A percentile compares a stretch with the other conserved stretches of the same genome.
phyloP scores from a whole-genome alignment of 345 rosid genomes.

The Dipteronia sinensis region DNA sequence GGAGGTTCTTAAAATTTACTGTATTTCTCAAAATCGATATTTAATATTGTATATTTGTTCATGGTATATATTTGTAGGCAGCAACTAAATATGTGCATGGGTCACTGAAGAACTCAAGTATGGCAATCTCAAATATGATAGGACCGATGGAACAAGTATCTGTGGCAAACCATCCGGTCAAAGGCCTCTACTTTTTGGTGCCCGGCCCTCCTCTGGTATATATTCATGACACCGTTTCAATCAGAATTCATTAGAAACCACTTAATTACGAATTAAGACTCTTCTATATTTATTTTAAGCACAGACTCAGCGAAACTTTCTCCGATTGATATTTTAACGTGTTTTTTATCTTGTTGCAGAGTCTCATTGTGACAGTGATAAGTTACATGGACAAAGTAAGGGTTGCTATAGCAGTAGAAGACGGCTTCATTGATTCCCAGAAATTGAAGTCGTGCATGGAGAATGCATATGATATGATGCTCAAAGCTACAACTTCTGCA shows the following conservation, averaged over 20 bases:
- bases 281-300: too few relatives aligned
- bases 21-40: too few relatives aligned
- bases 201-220: conserved; percentile 34
- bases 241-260: too few relatives aligned
- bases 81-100: conserved; percentile 24
- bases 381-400: conserved; percentile 39
- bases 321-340: too few relatives aligned
- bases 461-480: conserved; percentile 30
- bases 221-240: too few relatives aligned
- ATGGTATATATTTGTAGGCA: conserved; percentile 15
- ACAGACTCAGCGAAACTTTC: too few relatives aligned
- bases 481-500: conserved; percentile 24
- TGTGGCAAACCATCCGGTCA: conserved; percentile 38
- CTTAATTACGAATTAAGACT: too few relatives aligned
- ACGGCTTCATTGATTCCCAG: conserved; percentile 36
- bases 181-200: conserved; percentile 39
- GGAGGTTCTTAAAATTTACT: too few relatives aligned
- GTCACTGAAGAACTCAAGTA: conserved; percentile 35
- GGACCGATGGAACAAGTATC: conserved; percentile 44
- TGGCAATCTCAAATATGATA: conserved; percentile 36
- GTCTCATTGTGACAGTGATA: conserved; percentile 25
- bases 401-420: conserved; percentile 32
- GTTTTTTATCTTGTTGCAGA: conserved; percentile 23
- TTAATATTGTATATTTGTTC: too few relatives aligned
- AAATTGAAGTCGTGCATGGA: conserved; percentile 29